Base-by-base conservation (phyloP, 495 filamentous ascomycete species). In the Tuber microsphaerosporum region DNA sequence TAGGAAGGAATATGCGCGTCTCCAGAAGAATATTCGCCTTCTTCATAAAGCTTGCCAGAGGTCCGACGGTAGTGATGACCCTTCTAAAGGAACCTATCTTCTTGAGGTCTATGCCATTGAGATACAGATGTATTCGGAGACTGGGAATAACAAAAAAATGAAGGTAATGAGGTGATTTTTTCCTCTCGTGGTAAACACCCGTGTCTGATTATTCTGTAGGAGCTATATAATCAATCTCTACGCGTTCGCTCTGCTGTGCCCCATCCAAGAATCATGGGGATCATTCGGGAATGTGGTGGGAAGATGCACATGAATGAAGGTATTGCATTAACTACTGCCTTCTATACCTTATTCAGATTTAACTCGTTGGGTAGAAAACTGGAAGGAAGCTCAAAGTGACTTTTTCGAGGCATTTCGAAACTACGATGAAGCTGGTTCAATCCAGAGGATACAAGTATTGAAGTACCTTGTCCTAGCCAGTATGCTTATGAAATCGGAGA, bases 291-390 rank as follows among this genome's bases (percentile, higher is more conserved):
- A 84, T 98, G 95, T 84, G 96, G 95, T 79, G 95, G 95, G 76
- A 99, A 99, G 86, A 99, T 99, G 95, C 94, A 99, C 84, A 97
- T 99, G 96, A 97, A 93, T 82, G 95, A 99, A 86, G 87, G 86
- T 85, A 80, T 73, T 79, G 19, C 12, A 71, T 39, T 41, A 69
- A 56, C n/a, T 34, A 1, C 41, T 71, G 69, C 20, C 1, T 65
- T 61, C 71, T 26, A 31, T 2, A 44, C 51, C 34, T 19, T 20
- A 43, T 65, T 22, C 2, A 14, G 37, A 56, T 34, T 45, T 77
- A 69, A 76, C 44, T 34, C 37, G 20, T 71, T 44, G 7, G 42
- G 39, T 78, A 88, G 95, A 98, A 85, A 97, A 97, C 84, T 99
- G 95, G 95, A 92, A 97, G 84, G 92, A 93, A 75, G 95, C 95